Base-by-base conservation (phyloP, 2,329 filamentous ascomycete species). In the Oidium heveae region DNA sequence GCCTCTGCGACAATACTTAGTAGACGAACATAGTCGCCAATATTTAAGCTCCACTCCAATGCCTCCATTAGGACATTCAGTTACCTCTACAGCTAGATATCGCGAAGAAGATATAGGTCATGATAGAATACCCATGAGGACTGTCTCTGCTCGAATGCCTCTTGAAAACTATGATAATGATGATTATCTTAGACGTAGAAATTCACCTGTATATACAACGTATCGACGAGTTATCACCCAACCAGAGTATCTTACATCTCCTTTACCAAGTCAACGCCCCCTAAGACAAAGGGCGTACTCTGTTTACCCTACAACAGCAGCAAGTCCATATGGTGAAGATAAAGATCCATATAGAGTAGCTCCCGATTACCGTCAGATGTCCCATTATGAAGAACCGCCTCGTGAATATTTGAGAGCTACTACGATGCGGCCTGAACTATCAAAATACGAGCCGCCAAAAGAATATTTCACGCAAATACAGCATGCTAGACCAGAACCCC, bases 1-100 rank as follows among this genome's bases (percentile, higher is more conserved):
- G 1, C 71, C 71, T 50, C 71, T 71, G 36, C 64, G 66, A 44
- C 78, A 81, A 57, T 82, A 94, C 58, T 73, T 94, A 36, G 72
- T 93, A 55, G 88, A 95, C 67, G 79, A 84, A 58, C 85, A 80
- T 66, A 87, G 87, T 43, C 84, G 85, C 64, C 79, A 86, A 64
- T 95, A 88, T 68, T 76, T 77, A 57, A 76, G 80, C 60, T 75
- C 77, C 28, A 61, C 68, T 10, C 71, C 70, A 51, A 60, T 66
- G 24, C 60, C 71, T 22, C 58, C 70, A 18, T 63, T 71, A 20
- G 68, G 74, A 50, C 74, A 75, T 52, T 79, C 77, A 8, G 70
- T 74, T 16, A 74, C 73, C 4, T 72, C 75, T 43, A 69, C 73
- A 37, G 63, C 62, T 33, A 66, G 68, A 56, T 69, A 69, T 36